Evolutionary conservation across 805 yeast genomes (phyloP), one percentile per base, ranked within the genome.

Genomic region (Lachancea lanzarotensis): DNA sequence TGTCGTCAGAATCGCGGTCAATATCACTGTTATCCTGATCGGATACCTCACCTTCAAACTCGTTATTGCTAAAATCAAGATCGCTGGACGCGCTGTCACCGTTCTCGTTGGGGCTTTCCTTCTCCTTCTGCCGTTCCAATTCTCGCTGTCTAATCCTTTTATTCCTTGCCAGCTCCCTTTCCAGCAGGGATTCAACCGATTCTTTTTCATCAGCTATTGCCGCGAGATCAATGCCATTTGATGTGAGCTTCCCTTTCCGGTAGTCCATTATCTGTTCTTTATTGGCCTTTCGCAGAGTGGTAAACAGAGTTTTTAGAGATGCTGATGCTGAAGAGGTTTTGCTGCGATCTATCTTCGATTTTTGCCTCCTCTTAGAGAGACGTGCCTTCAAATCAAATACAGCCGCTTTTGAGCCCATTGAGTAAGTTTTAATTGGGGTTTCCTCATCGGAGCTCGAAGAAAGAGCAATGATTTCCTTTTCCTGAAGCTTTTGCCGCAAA

Each of bases 141-240:
- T 74, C 78, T 45, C 65, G 61, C 50, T 66, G 67, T 37, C 78
- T 67, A 26, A 76, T 68, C 16, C 67, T 67, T 41, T 69, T 59
- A 13, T 67, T 75, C 51, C 81, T 68, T 45, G 71, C 72, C 49
- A 75, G 70, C 54, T 76, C 81, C 46, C 74, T 67, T 50, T 76
- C 76, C 51, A 78, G 62, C 49, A 63, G 55, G 35, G 56, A 51
- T 29, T 58, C 64, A 1, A 55, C 58, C 11, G 54, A 48, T 31
- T 59, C 61, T 45, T 67, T 69, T 42, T 63, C 66, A 66, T 77
- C 63, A 51, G 69, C 60, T 11, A 65, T 55, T 22, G 55, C 61
- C 32, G 56, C 65, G 55, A 73, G 45, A 35, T 70, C 75, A 41
- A 66, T 59, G 42, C 72, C 75, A 34, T 75, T 67, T 35, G 68